Evolutionary conservation across 257 asterid genomes (phyloP).

Genomic region (Ballota nigra): DNA sequence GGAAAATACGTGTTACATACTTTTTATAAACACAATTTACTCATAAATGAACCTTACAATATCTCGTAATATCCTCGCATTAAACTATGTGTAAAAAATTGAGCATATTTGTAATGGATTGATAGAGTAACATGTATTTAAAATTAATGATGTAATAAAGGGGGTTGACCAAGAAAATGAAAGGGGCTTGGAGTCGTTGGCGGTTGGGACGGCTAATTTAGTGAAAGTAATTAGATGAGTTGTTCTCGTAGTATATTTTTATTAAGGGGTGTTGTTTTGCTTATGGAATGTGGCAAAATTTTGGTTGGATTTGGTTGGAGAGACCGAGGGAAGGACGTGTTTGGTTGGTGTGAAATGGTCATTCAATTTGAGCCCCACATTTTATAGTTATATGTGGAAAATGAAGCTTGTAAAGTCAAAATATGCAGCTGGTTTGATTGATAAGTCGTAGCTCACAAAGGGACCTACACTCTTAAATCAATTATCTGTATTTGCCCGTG

Average conservation of each 20-base stretch:
- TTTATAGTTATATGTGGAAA: slow-evolving; percentile 12
- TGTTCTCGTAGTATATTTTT: not conserved
- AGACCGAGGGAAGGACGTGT: not conserved
- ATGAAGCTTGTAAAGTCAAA: slow-evolving; percentile 27
- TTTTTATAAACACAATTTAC: no score
- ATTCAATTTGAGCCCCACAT: not conserved
- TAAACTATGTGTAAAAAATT: no score
- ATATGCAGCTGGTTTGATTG: slow-evolving; percentile 33
- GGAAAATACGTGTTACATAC: no score
- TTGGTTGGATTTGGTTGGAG: slow-evolving; percentile 13
- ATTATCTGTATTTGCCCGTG: slow-evolving; percentile 9
- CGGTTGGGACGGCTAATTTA: slow-evolving; percentile 40
- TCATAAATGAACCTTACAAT: no score
- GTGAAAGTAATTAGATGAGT: slow-evolving; percentile 17
- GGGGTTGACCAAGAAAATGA: slow-evolving; percentile 36
- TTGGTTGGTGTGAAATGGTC: not conserved
- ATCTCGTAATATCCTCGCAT: no score
- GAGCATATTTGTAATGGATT: no score
- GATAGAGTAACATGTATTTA: no score
- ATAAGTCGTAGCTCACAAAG: slow-evolving; percentile 1
- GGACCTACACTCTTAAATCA: slow-evolving; percentile 17
- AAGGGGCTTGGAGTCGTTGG: slow-evolving; percentile 25
- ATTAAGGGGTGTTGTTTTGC: slow-evolving; percentile 1
- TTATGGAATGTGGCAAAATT: slow-evolving; percentile 1
- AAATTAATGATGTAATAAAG: not conserved